phyloP scores from a whole-genome alignment of 148 eudicot species.

The Dysphania ambrosioides region DNA sequence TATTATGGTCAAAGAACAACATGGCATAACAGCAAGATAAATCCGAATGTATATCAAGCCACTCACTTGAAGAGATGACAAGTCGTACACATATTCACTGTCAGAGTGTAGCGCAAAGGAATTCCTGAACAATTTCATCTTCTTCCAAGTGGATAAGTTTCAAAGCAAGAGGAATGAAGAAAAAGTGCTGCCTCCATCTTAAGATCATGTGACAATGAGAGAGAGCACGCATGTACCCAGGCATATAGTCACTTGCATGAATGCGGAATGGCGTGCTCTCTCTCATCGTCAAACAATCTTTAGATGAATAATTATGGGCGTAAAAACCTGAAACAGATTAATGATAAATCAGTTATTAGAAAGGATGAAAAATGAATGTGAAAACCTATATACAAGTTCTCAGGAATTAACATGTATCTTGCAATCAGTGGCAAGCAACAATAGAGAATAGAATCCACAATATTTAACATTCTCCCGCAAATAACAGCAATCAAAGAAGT shows the following conservation, averaged over 20 bases:
- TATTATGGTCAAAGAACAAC: not conserved
- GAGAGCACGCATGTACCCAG: slow-evolving; percentile 41
- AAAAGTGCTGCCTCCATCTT: slow-evolving; percentile 17
- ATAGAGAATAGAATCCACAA: not conserved
- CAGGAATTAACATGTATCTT: not conserved
- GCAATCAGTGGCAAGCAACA: not conserved
- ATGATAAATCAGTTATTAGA: not conserved
- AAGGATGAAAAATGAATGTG: not conserved
- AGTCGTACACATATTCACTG: not conserved
- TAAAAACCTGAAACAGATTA: not conserved
- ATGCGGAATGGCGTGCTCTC: slow-evolving; percentile 39
- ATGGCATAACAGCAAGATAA: not conserved
- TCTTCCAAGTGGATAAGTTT: not conserved
- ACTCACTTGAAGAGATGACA: not conserved
- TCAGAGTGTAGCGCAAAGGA: not conserved
- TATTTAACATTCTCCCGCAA: not conserved
- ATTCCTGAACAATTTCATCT: not conserved
- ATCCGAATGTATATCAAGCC: not conserved
- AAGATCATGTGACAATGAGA: slow-evolving; percentile 47
- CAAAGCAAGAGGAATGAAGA: not conserved
- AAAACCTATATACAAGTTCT: not conserved
- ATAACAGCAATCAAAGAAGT: not conserved
- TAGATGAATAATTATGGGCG: slow-evolving; percentile 15
- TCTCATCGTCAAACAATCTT: slow-evolving; percentile 38
- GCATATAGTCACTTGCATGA: slow-evolving; percentile 15